Evolutionary conservation across 306 rosid genomes (phyloP).

Genomic region (Dryas alaskensis): DNA sequence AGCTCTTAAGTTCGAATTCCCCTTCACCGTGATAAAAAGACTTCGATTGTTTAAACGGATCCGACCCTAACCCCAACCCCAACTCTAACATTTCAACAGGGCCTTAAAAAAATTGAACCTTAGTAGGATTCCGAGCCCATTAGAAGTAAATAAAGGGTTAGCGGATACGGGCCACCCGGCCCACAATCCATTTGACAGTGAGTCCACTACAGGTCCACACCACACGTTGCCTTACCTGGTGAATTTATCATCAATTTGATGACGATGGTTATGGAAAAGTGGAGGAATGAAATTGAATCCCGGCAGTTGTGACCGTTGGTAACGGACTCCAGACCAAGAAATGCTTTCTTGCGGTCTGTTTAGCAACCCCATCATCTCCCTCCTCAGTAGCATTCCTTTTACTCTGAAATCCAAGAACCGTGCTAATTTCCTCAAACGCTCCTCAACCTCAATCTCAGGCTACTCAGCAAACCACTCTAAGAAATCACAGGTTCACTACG

Average conservation of each 20-base stretch:
- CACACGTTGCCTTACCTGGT: slow-evolving; percentile 9
- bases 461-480: slow-evolving; percentile 14
- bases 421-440: slow-evolving; percentile 20
- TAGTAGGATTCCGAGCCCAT: too few relatives aligned
- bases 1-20: too few relatives aligned
- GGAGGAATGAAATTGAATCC: neutral
- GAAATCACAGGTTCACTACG: slow-evolving; percentile 45
- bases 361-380: slow-evolving; percentile 18
- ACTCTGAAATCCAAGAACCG: slow-evolving; percentile 27
- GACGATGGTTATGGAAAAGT: neutral
- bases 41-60: too few relatives aligned
- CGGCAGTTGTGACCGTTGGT: slow-evolving; percentile 10
- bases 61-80: too few relatives aligned
- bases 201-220: neutral
- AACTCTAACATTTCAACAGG: too few relatives aligned
- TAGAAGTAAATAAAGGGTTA: too few relatives aligned
- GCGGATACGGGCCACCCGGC: neutral
- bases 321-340: slow-evolving; percentile 2
- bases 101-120: too few relatives aligned
- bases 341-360: slow-evolving; percentile 41
- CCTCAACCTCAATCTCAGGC: slow-evolving; percentile 13
- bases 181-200: neutral
- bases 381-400: neutral
- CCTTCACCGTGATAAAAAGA: too few relatives aligned
- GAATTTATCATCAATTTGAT: neutral